These are phyloP conservation scores for Chlamydomonas sphaeroides DNA, from an alignment of 139 green algal genomes.

Conservation along the genomic window DNA sequence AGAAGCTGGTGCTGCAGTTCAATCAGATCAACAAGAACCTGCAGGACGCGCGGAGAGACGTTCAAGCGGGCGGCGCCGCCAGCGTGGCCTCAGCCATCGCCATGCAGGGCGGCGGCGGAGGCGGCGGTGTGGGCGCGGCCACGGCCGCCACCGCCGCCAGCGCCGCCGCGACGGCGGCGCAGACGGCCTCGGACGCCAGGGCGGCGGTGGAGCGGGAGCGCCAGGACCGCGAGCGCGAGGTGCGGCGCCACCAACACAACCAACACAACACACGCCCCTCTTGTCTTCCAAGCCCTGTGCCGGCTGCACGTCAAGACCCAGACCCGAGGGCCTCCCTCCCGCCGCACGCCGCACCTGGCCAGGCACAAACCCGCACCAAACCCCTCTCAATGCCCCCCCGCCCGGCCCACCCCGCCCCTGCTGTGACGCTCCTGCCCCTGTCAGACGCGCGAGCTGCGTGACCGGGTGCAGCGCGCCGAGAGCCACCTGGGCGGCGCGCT, in stretches of 20 bases:
- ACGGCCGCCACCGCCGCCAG: constrained; percentile 26
- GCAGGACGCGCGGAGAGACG: neutral
- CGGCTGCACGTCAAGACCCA: too few species aligned
- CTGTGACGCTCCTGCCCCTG: neutral
- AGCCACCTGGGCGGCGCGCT: constrained; percentile 29
- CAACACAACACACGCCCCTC: too few species aligned
- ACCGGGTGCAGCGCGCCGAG: constrained; percentile 26
- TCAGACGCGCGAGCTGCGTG: constrained; percentile 33
- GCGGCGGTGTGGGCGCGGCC: neutral
- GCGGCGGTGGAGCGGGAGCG: constrained; percentile 22
- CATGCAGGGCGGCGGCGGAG: neutral
- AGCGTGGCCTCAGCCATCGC: constrained; percentile 9
- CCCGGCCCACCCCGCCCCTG: neutral
- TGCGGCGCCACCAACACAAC: neutral
- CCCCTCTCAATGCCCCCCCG: neutral
- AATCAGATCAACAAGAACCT: constrained; percentile 35
- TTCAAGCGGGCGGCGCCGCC: neutral
- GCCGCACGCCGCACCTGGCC: too few species aligned
- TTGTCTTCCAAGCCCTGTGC: too few species aligned
- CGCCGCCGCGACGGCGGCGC: constrained; percentile 21
- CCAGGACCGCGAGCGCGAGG: constrained; percentile 20
- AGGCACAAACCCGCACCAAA: too few species aligned
- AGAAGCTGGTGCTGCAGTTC: constrained; percentile 35
- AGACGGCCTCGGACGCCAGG: constrained; percentile 25
- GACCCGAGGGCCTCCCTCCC: too few species aligned